A percentile compares a stretch with the other conserved stretches of the same genome.
Evolutionary conservation across 2,329 filamentous ascomycete genomes (phyloP).

Genomic region (Colletotrichum brevisporum): DNA sequence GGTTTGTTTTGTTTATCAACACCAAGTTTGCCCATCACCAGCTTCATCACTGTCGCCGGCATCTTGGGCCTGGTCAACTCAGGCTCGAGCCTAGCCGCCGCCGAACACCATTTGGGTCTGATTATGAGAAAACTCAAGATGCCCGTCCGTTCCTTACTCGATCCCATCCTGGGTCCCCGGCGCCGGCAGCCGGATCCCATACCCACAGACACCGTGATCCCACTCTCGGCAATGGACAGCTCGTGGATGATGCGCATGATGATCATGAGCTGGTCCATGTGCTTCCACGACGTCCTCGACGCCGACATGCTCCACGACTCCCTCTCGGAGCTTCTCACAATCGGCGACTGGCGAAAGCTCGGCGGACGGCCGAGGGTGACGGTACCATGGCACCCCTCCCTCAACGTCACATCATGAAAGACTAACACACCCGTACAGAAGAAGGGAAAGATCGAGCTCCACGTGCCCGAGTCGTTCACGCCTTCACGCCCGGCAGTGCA

Average conservation of each 20-base stretch:
- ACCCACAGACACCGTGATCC: slow-evolving; percentile 35
- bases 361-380: slow-evolving; percentile 59
- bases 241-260: slow-evolving; percentile 50
- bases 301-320: slow-evolving; percentile 52
- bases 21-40: not conserved
- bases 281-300: slow-evolving; percentile 63
- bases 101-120: no score
- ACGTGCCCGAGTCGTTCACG: slow-evolving; percentile 25
- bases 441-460: slow-evolving; percentile 27
- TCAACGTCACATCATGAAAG: not conserved
- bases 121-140: not conserved
- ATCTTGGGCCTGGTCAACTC: not conserved
- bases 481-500: slow-evolving; percentile 32
- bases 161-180: slow-evolving; percentile 26
- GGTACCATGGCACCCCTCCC: slow-evolving; percentile 42
- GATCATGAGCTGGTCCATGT: slow-evolving; percentile 51
- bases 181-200: slow-evolving; percentile 13
- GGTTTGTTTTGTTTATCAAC: not conserved
- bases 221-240: slow-evolving; percentile 49
- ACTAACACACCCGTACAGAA: not conserved
- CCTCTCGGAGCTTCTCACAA: slow-evolving; percentile 55
- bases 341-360: slow-evolving; percentile 61
- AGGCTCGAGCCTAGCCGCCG: no score
- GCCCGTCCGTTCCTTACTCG: slow-evolving; percentile 28
- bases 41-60: not conserved